Evolutionary conservation across 208 protist genomes (phyloP).

Genomic region (Acanthamoeba culbertsoni): DNA sequence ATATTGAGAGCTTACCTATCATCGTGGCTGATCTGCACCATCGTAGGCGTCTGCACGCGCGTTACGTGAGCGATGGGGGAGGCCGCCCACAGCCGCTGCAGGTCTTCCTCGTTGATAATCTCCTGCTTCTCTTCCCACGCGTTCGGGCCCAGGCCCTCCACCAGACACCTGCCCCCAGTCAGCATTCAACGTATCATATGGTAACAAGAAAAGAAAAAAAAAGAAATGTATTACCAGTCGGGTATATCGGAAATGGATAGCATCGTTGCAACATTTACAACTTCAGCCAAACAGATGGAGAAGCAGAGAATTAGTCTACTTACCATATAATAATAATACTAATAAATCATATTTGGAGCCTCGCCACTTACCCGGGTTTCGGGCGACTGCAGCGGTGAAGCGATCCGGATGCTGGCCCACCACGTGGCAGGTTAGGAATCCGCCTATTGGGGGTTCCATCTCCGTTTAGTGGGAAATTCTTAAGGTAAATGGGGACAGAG

Average conservation of each 20-base stretch:
- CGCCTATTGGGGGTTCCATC: not conserved
- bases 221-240: not conserved
- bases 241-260: not conserved
- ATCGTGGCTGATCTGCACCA: not conserved
- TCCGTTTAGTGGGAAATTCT: no score
- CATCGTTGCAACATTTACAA: not conserved
- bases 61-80: not conserved
- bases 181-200: not conserved
- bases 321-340: not conserved
- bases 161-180: not conserved
- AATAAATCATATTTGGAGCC: not conserved
- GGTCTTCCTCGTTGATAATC: not conserved
- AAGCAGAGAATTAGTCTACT: not conserved
- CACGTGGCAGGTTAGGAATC: conserved; percentile 3
- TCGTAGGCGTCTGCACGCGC: not conserved
- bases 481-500: no score
- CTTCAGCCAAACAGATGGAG: not conserved
- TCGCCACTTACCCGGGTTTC: not conserved
- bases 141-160: not conserved
- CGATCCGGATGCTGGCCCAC: not conserved
- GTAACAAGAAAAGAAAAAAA: not conserved
- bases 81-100: not conserved
- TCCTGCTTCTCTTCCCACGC: not conserved
- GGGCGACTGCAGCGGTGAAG: not conserved
- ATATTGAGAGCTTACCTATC: not conserved